These are phyloP conservation scores for Canavalia gladiata DNA, from an alignment of 306 rosid genomes.

Conservation along the genomic window DNA sequence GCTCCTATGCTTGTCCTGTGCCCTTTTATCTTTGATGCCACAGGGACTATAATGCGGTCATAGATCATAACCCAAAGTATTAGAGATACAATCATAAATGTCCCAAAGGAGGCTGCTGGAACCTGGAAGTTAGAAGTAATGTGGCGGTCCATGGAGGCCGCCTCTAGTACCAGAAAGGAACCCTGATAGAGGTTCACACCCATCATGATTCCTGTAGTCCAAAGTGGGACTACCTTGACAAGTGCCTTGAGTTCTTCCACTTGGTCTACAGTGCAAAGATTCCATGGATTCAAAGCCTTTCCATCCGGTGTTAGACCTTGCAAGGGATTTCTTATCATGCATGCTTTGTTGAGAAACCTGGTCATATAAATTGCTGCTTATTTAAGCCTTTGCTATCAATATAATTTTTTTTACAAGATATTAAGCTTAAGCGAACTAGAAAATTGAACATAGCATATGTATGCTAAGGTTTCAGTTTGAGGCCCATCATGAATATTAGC, in stretches of 20 bases:
- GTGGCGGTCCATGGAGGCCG: slow-evolving; percentile 49
- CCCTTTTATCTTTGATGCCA: slow-evolving; percentile 25
- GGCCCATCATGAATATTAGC: background rate
- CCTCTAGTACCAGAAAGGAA: slow-evolving; percentile 45
- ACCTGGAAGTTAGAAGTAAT: slow-evolving; percentile 44
- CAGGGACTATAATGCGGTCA: slow-evolving; percentile 40
- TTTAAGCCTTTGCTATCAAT: slow-evolving; percentile 18
- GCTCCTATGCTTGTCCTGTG: background rate
- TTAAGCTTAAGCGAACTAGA: background rate
- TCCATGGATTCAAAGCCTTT: slow-evolving; percentile 59
- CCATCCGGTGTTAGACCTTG: slow-evolving; percentile 47
- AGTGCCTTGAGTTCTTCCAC: slow-evolving; percentile 54
- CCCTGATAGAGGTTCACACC: slow-evolving; percentile 26
- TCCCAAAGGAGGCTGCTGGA: slow-evolving; percentile 42
- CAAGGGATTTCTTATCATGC: slow-evolving; percentile 46
- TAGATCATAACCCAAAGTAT: slow-evolving; percentile 42
- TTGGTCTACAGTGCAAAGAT: slow-evolving; percentile 61
- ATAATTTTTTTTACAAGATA: background rate
- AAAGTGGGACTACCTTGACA: slow-evolving; percentile 42
- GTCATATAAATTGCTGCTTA: background rate
- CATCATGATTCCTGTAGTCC: slow-evolving; percentile 51
- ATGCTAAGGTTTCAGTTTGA: background rate
- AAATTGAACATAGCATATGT: background rate
- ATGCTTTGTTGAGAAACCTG: slow-evolving; percentile 64
- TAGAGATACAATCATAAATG: slow-evolving; percentile 36